phyloP scores from a whole-genome alignment of 345 rosid species.

The Boechera retrofracta region DNA sequence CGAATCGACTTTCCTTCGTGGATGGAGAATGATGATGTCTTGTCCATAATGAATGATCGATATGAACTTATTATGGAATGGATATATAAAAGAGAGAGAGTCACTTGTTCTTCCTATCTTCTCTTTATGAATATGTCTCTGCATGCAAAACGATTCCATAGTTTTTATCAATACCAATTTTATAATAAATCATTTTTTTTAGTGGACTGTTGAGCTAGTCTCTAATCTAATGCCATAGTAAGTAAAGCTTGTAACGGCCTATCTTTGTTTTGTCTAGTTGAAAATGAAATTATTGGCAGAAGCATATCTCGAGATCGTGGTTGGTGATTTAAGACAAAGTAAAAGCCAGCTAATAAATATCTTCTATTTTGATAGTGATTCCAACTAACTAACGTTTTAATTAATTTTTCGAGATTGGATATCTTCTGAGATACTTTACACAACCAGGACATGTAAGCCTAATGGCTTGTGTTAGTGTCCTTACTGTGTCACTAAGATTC shows the following conservation, averaged over 20 bases:
- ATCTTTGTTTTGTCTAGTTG: background rate
- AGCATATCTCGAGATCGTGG: conserved; percentile 8
- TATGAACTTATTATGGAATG: conserved; percentile 7
- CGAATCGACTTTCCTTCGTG: conserved; percentile 52
- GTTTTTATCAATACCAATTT: background rate
- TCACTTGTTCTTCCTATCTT: conserved; percentile 4
- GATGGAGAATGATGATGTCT: background rate
- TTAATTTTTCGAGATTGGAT: background rate
- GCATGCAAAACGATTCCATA: background rate
- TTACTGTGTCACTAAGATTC: no score
- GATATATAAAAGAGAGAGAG: background rate
- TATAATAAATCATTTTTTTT: background rate
- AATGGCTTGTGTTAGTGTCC: no score
- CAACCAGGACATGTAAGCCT: no score
- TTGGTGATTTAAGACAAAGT: background rate
- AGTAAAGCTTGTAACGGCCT: background rate
- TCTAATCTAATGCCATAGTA: background rate
- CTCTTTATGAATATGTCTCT: background rate
- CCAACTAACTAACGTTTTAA: background rate
- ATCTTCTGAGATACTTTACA: background rate
- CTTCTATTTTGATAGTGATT: background rate
- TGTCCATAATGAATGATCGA: conserved; percentile 12
- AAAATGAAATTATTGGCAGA: background rate
- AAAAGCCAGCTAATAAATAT: conserved; percentile 1
- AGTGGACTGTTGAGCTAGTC: background rate